These are phyloP conservation scores for Citrullus mucosospermus DNA, from an alignment of 306 rosid genomes.

Conservation along the genomic window DNA sequence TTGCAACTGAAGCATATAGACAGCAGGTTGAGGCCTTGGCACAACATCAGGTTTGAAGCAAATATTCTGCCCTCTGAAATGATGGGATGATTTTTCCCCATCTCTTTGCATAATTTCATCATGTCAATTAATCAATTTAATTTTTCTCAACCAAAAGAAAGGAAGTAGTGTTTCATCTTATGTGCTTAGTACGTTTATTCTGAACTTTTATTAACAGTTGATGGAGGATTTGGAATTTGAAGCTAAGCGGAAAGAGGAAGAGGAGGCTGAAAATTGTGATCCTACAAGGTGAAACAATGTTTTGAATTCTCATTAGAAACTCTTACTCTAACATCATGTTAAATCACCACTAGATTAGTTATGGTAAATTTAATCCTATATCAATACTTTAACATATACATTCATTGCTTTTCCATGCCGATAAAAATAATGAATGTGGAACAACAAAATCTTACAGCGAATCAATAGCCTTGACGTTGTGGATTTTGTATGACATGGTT, in stretches of 20 bases:
- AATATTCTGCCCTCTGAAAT: not conserved
- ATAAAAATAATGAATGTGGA: not conserved
- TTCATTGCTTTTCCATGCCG: not conserved
- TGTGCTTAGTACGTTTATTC: not conserved
- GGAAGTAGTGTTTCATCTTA: not conserved
- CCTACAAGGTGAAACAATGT: slow-evolving; percentile 40
- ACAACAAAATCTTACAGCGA: not conserved
- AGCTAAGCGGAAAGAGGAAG: slow-evolving; percentile 76
- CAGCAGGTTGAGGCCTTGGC: slow-evolving; percentile 95
- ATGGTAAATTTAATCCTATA: not conserved
- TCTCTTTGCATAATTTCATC: not conserved
- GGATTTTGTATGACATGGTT: not conserved
- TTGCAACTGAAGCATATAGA: slow-evolving; percentile 93
- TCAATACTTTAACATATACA: not conserved
- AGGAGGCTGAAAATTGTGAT: slow-evolving; percentile 50
- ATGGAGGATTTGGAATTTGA: slow-evolving; percentile 89
- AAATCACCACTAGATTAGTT: no score
- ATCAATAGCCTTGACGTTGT: not conserved
- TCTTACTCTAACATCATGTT: no score
- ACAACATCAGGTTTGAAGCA: slow-evolving; percentile 63
- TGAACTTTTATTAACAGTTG: slow-evolving; percentile 26
- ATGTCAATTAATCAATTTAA: not conserved
- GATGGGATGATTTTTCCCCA: not conserved
- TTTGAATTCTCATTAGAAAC: slow-evolving; percentile 10
- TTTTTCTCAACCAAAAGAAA: not conserved